A percentile compares a stretch with the other conserved stretches of the same genome.
phyloP scores from a whole-genome alignment of 2,329 filamentous ascomycete species.

The Lasiodiplodia sp. region DNA sequence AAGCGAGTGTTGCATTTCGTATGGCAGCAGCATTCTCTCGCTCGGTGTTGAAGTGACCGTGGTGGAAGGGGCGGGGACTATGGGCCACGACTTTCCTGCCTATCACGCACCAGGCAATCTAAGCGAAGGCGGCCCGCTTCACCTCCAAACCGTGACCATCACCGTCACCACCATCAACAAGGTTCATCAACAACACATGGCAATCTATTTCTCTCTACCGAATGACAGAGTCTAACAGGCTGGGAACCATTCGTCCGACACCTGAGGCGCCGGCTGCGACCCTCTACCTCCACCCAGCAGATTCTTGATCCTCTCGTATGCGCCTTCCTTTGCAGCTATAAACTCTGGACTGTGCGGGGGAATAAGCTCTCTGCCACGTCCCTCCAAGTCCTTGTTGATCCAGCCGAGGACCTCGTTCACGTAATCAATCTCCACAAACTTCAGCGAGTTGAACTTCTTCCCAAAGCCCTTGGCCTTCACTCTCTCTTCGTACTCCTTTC shows the following conservation, averaged over 20 bases:
- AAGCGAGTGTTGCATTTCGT: neutral
- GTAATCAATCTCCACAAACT: constrained; percentile 49
- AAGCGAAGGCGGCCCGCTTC: neutral
- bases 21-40: neutral
- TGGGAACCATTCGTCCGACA: constrained; percentile 17
- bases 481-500: constrained; percentile 48
- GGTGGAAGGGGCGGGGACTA: neutral
- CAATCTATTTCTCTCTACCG: neutral
- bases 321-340: constrained; percentile 44
- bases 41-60: neutral
- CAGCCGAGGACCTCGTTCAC: constrained; percentile 49
- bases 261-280: constrained; percentile 38
- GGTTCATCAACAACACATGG: neutral
- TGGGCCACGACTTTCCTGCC: constrained; percentile 13
- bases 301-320: constrained; percentile 42
- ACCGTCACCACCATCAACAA: neutral
- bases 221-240: neutral
- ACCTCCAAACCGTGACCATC: neutral
- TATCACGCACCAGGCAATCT: constrained; percentile 11
- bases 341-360: constrained; percentile 47
- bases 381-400: constrained; percentile 45
- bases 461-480: constrained; percentile 50
- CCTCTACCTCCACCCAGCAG: constrained; percentile 35
- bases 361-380: constrained; percentile 35
- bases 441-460: constrained; percentile 55